A percentile compares a stretch with the other conserved stretches of the same genome.
Conservation (phyloP, 257 asterid genomes). For the Plantago major region DNA sequence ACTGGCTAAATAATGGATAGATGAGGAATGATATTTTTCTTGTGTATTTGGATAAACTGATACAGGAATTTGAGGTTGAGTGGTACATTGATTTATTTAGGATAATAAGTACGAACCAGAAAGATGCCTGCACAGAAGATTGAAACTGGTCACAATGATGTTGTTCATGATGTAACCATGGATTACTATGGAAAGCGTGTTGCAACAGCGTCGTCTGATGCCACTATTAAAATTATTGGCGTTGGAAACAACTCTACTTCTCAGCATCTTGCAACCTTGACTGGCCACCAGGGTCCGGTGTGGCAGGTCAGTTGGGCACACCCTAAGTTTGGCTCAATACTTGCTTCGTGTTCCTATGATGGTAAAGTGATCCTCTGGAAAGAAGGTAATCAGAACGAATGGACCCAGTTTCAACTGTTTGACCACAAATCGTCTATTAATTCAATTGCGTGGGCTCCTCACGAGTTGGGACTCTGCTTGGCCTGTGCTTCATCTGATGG, state of each 20-base stretch:
- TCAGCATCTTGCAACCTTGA: constrained; percentile 60
- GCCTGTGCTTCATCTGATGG: constrained; percentile 71
- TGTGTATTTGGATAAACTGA: not conserved
- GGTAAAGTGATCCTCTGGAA: constrained; percentile 63
- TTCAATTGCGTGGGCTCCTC: constrained; percentile 63
- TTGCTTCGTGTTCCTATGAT: constrained; percentile 62
- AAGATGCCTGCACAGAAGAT: constrained; percentile 64
- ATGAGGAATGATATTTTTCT: not conserved
- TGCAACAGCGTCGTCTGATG: constrained; percentile 59
- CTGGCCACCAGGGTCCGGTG: constrained; percentile 63
- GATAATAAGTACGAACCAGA: not conserved
- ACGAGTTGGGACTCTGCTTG: constrained; percentile 53
- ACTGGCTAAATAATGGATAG: not conserved
- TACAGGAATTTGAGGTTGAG: constrained; percentile 13
- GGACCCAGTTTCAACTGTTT: constrained; percentile 51
- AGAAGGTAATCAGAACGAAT: constrained; percentile 49
- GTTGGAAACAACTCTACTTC: constrained; percentile 43
- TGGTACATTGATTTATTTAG: not conserved
- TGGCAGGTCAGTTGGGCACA: constrained; percentile 77
- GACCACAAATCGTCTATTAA: constrained; percentile 56
- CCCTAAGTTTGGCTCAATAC: constrained; percentile 61
- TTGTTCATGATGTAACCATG: constrained; percentile 57
- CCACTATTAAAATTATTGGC: constrained; percentile 48
- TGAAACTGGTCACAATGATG: constrained; percentile 62
- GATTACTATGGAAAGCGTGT: constrained; percentile 63